Percentiles rank a stretch among this genome's conserved stretches.
These are phyloP conservation scores for Zoysia matrella DNA, from an alignment of 202 grass and related monocot genomes.

Conservation along the genomic window DNA sequence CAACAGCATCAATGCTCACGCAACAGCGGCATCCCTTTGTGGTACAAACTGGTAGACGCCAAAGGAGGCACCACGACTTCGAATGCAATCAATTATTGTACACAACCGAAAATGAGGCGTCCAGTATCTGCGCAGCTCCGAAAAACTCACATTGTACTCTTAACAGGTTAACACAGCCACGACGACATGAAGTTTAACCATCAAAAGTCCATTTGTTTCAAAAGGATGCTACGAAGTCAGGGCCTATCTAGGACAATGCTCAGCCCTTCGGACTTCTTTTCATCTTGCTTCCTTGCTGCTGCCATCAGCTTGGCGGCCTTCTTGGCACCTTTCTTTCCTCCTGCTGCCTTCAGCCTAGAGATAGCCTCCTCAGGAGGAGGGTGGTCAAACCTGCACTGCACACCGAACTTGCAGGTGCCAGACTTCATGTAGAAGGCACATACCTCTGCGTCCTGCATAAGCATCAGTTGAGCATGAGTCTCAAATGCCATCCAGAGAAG, in stretches of 20 bases:
- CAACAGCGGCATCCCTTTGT: no score
- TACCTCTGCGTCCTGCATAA: conserved; percentile 58
- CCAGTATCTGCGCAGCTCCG: background rate
- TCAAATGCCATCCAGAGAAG: background rate
- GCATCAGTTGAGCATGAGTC: background rate
- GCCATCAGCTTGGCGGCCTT: conserved; percentile 51
- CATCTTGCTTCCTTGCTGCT: conserved; percentile 8
- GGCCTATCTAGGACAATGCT: background rate
- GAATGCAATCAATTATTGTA: background rate
- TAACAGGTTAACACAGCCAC: background rate
- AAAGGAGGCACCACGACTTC: no score
- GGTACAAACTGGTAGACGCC: no score
- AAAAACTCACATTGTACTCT: background rate
- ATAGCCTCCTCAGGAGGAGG: conserved; percentile 69
- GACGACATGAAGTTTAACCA: background rate
- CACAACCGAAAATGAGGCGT: background rate
- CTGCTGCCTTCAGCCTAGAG: conserved; percentile 38
- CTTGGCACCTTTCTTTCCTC: conserved; percentile 5
- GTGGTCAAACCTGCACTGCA: conserved; percentile 83
- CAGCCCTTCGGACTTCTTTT: background rate
- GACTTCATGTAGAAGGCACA: conserved; percentile 93
- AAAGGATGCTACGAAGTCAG: background rate
- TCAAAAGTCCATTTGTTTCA: background rate
- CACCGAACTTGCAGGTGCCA: conserved; percentile 76
- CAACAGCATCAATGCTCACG: no score